These are phyloP conservation scores for Patellifolia procumbens DNA, from an alignment of 179 eudicot genomes.

Conservation along the genomic window DNA sequence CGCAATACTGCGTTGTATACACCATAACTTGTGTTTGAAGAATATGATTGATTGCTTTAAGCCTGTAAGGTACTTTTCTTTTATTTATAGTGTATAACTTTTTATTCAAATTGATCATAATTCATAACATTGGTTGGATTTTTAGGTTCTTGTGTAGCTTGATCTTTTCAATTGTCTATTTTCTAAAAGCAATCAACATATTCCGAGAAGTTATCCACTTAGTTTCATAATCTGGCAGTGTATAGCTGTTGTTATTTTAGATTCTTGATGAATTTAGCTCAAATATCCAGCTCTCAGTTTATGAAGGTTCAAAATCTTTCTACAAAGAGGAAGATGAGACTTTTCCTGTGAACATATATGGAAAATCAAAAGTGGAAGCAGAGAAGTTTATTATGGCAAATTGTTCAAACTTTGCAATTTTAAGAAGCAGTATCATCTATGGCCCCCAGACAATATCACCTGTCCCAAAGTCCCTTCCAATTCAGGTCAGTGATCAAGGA, in stretches of 20 bases:
- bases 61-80: background rate
- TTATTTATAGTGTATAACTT: background rate
- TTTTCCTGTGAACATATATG: constrained; percentile 74
- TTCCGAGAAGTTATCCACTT: background rate
- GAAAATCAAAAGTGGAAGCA: constrained; percentile 81
- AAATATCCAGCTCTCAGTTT: constrained; percentile 48
- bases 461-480: constrained; percentile 82
- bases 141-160: background rate
- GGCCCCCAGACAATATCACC: constrained; percentile 87
- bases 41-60: background rate
- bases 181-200: background rate
- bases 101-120: background rate
- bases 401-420: constrained; percentile 71
- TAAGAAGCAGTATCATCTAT: constrained; percentile 92
- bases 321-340: constrained; percentile 88
- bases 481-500: constrained; percentile 55
- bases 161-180: background rate
- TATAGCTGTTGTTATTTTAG: background rate
- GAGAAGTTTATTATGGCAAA: constrained; percentile 63
- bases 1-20: background rate
- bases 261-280: background rate
- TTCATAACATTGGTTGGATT: too few relatives aligned
- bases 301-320: constrained; percentile 85
- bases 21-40: background rate
- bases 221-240: background rate